phyloP scores from a whole-genome alignment of 73 alveolate genomes.

The Paramecium primaurelia region DNA sequence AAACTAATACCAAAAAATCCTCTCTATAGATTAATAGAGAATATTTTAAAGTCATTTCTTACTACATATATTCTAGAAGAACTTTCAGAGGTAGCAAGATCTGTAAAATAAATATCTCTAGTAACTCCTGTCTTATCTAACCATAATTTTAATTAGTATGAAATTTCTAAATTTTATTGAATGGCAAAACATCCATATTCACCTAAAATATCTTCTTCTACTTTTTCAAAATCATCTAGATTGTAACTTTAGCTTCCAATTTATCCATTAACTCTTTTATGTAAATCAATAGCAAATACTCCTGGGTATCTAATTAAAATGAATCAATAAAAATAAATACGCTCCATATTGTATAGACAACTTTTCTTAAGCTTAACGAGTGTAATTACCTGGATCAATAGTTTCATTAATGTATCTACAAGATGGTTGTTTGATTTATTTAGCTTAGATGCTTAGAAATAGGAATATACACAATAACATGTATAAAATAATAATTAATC shows the following conservation, averaged over 20 bases:
- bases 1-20: not conserved
- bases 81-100: conserved; percentile 22
- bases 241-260: not conserved
- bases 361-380: not conserved
- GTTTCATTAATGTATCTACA: not conserved
- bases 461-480: not conserved
- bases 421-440: not conserved
- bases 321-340: not conserved
- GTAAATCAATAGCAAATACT: conserved; percentile 24
- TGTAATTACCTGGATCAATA: not conserved
- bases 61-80: not conserved
- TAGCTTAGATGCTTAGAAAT: not conserved
- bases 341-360: conserved; percentile 3
- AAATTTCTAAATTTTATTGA: not conserved
- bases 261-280: not conserved
- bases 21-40: not conserved
- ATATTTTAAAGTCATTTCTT: conserved; percentile 7
- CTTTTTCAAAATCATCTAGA: conserved; percentile 12
- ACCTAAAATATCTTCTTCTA: not conserved
- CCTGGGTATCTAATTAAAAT: conserved; percentile 13
- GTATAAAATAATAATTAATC: not conserved
- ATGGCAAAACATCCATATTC: conserved; percentile 16
- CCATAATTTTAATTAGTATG: not conserved
- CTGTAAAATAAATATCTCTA: not conserved
- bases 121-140: not conserved